A percentile compares a stretch with the other conserved stretches of the same genome.
Conservation (phyloP, 2,329 filamentous ascomycete species). For the Mycosphaerella sp. region DNA sequence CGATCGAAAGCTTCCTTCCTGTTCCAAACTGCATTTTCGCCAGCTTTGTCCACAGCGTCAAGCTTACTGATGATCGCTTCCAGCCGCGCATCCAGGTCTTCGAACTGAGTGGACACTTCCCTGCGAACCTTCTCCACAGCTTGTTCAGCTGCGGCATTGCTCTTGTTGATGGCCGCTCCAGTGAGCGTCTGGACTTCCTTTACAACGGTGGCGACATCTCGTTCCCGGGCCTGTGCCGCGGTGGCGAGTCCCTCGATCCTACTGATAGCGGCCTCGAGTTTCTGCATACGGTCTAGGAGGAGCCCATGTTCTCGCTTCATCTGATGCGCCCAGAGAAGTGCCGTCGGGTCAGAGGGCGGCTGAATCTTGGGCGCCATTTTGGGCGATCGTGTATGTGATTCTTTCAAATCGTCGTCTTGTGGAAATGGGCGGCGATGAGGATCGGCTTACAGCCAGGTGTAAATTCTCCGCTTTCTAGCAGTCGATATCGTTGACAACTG, state of each 20-base stretch:
- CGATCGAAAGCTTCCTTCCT: constrained; percentile 17
- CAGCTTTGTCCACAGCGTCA: constrained; percentile 14
- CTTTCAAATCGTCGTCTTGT: not conserved
- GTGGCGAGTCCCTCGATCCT: constrained; percentile 9
- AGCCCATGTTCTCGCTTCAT: constrained; percentile 36
- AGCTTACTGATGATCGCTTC: constrained; percentile 20
- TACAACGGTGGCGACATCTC: constrained; percentile 15
- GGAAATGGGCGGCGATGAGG: not conserved
- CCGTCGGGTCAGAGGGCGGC: constrained; percentile 21
- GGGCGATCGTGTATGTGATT: not conserved
- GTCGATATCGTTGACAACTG: not conserved
- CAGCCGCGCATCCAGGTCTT: constrained; percentile 11
- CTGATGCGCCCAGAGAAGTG: constrained; percentile 39
- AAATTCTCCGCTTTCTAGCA: not conserved
- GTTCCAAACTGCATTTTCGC: constrained; percentile 11
- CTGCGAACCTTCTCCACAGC: constrained; percentile 11
- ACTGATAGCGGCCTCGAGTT: constrained; percentile 30
- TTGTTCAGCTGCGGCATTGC: not conserved
- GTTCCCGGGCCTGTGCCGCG: constrained; percentile 5
- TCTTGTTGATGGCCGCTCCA: constrained; percentile 5
- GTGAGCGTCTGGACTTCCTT: constrained; percentile 18
- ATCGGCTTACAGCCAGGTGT: no score
- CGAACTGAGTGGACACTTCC: constrained; percentile 14
- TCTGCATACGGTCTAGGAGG: constrained; percentile 34
- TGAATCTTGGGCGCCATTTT: constrained; percentile 14